Evolutionary conservation across 2,329 filamentous ascomycete genomes (phyloP).

Genomic region (Paraphoma chrysanthemicola): DNA sequence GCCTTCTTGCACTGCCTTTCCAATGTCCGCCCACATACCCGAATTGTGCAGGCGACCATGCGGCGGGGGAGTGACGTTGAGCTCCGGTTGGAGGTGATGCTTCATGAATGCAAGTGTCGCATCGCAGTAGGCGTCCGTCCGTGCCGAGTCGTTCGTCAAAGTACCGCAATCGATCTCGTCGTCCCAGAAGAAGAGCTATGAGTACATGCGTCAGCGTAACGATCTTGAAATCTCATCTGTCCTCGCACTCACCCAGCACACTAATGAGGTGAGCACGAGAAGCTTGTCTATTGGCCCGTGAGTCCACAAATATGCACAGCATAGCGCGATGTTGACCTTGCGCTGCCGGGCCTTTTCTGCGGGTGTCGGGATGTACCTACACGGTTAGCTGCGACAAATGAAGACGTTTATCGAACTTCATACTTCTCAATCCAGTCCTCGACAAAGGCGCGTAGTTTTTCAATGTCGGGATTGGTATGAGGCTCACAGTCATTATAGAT

Average conservation of each 20-base stretch:
- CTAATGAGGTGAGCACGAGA: background rate
- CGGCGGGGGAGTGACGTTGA: background rate
- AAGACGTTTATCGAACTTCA: too few relatives aligned
- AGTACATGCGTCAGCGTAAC: too few relatives aligned
- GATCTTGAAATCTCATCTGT: too few relatives aligned
- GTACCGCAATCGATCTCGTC: slow-evolving; percentile 16
- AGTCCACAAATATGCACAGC: slow-evolving; percentile 9
- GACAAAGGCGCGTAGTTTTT: too few relatives aligned
- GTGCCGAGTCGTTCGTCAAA: slow-evolving; percentile 10
- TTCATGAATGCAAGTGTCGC: background rate
- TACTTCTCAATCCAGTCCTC: too few relatives aligned
- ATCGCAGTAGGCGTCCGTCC: slow-evolving; percentile 11
- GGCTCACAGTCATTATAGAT: background rate
- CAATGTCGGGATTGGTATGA: background rate
- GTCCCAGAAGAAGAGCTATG: slow-evolving; percentile 18
- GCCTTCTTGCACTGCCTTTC: slow-evolving; percentile 11
- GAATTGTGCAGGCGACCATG: slow-evolving; percentile 14
- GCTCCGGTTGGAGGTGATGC: background rate
- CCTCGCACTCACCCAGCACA: too few relatives aligned
- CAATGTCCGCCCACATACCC: slow-evolving; percentile 12
- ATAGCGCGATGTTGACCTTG: slow-evolving; percentile 10
- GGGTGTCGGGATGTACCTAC: background rate
- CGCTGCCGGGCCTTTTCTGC: slow-evolving; percentile 4
- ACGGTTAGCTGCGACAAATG: background rate
- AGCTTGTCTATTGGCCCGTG: slow-evolving; percentile 5